Conservation (phyloP, 768 basidiomycete species). For the Hygrocybe coccinea region DNA sequence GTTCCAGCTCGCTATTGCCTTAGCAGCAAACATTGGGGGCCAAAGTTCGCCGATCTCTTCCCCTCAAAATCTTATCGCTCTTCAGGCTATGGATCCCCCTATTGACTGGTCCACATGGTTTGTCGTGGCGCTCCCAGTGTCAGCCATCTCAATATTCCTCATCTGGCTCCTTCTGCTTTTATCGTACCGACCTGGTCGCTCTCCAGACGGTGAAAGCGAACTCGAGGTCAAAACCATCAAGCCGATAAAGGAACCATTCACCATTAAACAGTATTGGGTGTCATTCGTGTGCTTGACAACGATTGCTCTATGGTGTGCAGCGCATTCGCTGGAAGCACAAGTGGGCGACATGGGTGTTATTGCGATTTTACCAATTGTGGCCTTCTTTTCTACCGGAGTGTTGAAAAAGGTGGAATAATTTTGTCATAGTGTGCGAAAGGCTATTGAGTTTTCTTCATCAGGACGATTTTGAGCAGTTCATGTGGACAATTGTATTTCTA, state of each 20-base stretch:
- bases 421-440: background rate
- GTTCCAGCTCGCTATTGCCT: constrained; percentile 82
- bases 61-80: constrained; percentile 93
- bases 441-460: constrained; percentile 26
- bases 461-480: constrained; percentile 94
- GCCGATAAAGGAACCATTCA: constrained; percentile 77
- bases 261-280: constrained; percentile 86
- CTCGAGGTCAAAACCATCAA: constrained; percentile 83
- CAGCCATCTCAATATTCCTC: constrained; percentile 74
- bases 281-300: constrained; percentile 76
- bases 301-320: constrained; percentile 87
- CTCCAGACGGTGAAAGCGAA: constrained; percentile 69
- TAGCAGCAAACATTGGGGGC: constrained; percentile 98
- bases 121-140: constrained; percentile 87
- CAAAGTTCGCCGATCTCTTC: constrained; percentile 97
- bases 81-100: constrained; percentile 78
- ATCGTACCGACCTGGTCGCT: constrained; percentile 70
- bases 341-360: constrained; percentile 98
- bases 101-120: constrained; percentile 94
- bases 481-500: constrained; percentile 92
- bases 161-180: constrained; percentile 89
- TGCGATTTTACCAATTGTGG: constrained; percentile 86
- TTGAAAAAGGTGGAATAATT: constrained; percentile 71
- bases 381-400: constrained; percentile 91
- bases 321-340: constrained; percentile 64